phyloP scores from a whole-genome alignment of 495 filamentous ascomycete species.

The Xylaria acuta region DNA sequence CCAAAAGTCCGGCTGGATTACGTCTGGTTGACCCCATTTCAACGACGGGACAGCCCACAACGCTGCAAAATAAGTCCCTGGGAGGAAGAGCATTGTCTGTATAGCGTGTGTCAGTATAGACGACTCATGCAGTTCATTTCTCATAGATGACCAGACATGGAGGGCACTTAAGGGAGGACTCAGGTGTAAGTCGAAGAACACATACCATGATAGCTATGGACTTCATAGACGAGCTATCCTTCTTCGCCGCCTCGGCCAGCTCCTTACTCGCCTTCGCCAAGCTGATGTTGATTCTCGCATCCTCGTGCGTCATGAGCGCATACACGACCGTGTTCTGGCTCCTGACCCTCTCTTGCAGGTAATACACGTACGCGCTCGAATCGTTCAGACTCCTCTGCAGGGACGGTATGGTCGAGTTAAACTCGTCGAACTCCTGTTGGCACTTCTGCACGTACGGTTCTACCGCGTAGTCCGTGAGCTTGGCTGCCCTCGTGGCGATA shows the following conservation, averaged over 20 bases:
- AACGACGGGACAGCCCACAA: slow-evolving; percentile 47
- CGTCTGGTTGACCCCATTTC: slow-evolving; percentile 38
- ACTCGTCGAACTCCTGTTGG: slow-evolving; percentile 24
- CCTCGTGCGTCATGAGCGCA: slow-evolving; percentile 37
- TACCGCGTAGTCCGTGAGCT: neutral
- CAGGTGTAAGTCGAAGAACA: neutral
- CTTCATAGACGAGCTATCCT: slow-evolving; percentile 48
- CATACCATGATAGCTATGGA: slow-evolving; percentile 43
- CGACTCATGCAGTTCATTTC: neutral
- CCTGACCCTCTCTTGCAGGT: slow-evolving; percentile 34
- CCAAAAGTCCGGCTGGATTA: slow-evolving; percentile 44
- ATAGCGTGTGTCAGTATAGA: neutral
- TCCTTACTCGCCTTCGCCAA: slow-evolving; percentile 26
- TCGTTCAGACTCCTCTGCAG: slow-evolving; percentile 34
- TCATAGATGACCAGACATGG: neutral
- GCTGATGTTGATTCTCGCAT: slow-evolving; percentile 24
- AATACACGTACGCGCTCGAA: slow-evolving; percentile 34
- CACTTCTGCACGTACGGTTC: neutral
- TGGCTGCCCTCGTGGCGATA: slow-evolving; percentile 1
- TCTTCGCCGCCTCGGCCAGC: slow-evolving; percentile 40
- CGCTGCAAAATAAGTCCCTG: slow-evolving; percentile 47
- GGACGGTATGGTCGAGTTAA: slow-evolving; percentile 26
- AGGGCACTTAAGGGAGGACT: neutral
- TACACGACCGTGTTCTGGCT: slow-evolving; percentile 38
- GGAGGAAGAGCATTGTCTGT: slow-evolving; percentile 46